Percentiles rank a stretch among this genome's conserved stretches.
Conservation (phyloP, 306 rosid species). For the Prunus mira region DNA sequence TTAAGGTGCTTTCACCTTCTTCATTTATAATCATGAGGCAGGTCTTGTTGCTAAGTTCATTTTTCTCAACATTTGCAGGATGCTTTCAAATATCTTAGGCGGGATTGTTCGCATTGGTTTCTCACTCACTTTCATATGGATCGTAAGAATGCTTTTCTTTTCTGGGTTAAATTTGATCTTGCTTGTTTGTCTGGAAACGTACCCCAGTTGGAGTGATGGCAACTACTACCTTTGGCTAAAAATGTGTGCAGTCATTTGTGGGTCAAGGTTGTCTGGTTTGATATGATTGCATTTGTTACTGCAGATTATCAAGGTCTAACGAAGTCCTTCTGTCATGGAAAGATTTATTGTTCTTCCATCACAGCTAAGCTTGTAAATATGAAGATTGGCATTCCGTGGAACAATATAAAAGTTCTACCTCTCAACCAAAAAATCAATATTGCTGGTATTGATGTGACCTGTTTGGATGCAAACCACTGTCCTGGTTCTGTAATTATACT, state of each 20-base stretch:
- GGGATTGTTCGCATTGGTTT: conserved; percentile 94
- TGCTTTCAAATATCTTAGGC: conserved; percentile 87
- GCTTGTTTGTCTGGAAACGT: background rate
- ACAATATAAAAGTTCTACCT: conserved; percentile 70
- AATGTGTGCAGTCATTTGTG: conserved; percentile 17
- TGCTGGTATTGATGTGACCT: conserved; percentile 74
- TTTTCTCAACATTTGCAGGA: conserved; percentile 53
- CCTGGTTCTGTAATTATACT: conserved; percentile 86
- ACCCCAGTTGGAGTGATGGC: background rate
- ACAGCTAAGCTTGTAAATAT: conserved; percentile 86
- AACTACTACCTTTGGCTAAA: background rate
- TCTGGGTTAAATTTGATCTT: background rate
- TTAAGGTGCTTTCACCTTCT: background rate
- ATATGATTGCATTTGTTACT: conserved; percentile 8
- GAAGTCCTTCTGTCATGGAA: conserved; percentile 84
- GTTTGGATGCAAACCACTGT: conserved; percentile 96
- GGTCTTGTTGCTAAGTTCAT: conserved; percentile 21
- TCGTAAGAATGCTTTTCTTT: conserved; percentile 55
- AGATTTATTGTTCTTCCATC: conserved; percentile 77
- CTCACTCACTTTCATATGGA: conserved; percentile 96
- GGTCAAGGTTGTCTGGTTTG: conserved; percentile 19
- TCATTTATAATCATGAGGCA: background rate
- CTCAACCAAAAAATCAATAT: conserved; percentile 65
- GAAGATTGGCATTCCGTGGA: conserved; percentile 89
- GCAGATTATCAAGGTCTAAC: conserved; percentile 99